A percentile compares a stretch with the other conserved stretches of the same genome.
Conservation (phyloP, 768 basidiomycete species). For the Lactarius hengduanensis region DNA sequence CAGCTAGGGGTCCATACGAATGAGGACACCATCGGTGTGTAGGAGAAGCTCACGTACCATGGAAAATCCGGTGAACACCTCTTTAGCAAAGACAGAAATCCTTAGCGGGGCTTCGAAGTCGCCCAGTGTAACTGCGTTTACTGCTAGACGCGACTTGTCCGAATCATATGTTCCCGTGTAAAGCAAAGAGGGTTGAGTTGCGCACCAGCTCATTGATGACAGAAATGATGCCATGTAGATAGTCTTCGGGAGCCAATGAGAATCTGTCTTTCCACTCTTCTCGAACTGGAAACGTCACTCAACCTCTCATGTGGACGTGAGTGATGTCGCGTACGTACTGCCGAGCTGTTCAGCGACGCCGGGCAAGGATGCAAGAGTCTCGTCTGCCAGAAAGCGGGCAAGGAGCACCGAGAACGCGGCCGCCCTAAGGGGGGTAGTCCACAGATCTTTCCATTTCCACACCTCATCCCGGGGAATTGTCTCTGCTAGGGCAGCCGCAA, state of each 20-base stretch:
- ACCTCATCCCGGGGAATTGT: constrained; percentile 70
- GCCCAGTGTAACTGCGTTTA: constrained; percentile 80
- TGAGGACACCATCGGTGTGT: not conserved
- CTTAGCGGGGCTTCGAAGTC: constrained; percentile 76
- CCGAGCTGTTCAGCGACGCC: constrained; percentile 57
- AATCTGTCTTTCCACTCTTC: constrained; percentile 69
- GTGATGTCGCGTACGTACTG: constrained; percentile 46
- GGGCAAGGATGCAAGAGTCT: constrained; percentile 57
- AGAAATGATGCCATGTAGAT: constrained; percentile 75
- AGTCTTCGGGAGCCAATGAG: constrained; percentile 68
- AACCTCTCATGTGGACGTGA: not conserved
- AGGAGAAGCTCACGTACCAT: constrained; percentile 51
- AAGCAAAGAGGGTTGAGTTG: constrained; percentile 12
- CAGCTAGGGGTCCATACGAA: constrained; percentile 43
- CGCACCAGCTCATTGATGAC: constrained; percentile 78
- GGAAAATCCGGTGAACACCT: constrained; percentile 79
- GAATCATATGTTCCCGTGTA: not conserved
- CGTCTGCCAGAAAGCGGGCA: constrained; percentile 59
- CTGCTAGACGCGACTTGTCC: constrained; percentile 67
- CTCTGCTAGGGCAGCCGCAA: constrained; percentile 49
- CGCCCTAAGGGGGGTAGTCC: constrained; percentile 66
- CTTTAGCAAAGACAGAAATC: constrained; percentile 78
- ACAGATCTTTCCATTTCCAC: constrained; percentile 86
- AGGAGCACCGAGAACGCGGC: constrained; percentile 66
- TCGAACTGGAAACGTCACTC: constrained; percentile 27